These are phyloP conservation scores for Cercospora nicotianae DNA, from an alignment of 2,329 filamentous ascomycete genomes.

Conservation along the genomic window DNA sequence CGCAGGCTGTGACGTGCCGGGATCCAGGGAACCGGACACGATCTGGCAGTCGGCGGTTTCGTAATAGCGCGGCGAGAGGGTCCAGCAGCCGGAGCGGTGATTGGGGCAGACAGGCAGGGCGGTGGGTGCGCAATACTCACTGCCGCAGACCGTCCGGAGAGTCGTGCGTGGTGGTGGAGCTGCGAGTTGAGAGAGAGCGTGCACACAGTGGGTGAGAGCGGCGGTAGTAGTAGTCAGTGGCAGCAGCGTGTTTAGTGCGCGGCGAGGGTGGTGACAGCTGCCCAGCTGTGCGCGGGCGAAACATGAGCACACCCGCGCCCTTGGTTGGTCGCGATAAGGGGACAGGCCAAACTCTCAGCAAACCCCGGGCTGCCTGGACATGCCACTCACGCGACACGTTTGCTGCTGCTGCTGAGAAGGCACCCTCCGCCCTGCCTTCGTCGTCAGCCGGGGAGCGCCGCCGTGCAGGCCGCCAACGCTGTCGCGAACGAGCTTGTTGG, in stretches of 20 bases:
- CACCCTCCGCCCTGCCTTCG: neutral
- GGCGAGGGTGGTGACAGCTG: conserved; percentile 1
- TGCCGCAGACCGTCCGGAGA: conserved; percentile 1
- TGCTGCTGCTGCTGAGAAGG: neutral
- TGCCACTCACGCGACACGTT: neutral
- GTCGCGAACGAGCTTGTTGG: neutral
- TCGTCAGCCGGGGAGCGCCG: neutral
- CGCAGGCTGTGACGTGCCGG: conserved; percentile 7
- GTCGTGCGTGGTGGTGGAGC: neutral
- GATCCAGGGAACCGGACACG: conserved; percentile 4
- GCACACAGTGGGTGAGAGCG: neutral
- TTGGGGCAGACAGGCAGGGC: neutral
- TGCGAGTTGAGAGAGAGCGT: neutral
- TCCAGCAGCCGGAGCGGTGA: conserved; percentile 1
- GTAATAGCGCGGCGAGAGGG: conserved; percentile 12
- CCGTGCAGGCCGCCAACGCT: neutral
- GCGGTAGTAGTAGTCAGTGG: neutral
- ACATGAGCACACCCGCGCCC: neutral
- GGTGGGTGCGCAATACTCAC: neutral
- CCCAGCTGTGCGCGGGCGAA: neutral
- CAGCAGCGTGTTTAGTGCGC: neutral
- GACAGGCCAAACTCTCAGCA: conserved; percentile 3
- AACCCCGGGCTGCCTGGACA: neutral
- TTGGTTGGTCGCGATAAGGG: conserved; percentile 17
- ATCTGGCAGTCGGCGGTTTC: conserved; percentile 5